phyloP scores from a whole-genome alignment of 495 filamentous ascomycete genomes.

The Talaromyces stipitatus region DNA sequence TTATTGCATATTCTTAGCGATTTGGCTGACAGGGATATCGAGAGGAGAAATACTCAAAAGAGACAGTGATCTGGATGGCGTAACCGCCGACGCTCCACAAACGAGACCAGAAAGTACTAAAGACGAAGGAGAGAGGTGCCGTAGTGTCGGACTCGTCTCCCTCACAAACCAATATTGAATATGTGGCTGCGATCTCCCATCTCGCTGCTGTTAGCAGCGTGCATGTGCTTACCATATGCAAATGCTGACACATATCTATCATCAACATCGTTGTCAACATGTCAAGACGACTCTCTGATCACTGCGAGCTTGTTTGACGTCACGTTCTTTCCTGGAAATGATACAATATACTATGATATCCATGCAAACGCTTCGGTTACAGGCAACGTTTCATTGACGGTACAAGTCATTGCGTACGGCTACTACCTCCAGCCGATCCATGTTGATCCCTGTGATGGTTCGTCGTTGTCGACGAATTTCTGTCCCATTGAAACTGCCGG shows the following conservation, averaged over 20 bases:
- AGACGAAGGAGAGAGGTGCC: not conserved
- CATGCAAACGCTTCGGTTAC: conserved; percentile 64
- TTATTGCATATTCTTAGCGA: not conserved
- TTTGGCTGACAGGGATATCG: not conserved
- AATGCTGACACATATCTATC: conserved; percentile 11
- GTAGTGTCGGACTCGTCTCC: not conserved
- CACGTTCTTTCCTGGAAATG: conserved; percentile 58
- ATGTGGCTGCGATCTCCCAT: not conserved
- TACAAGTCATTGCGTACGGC: conserved; percentile 69
- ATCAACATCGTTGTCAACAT: conserved; percentile 60
- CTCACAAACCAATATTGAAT: not conserved
- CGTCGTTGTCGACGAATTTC: conserved; percentile 5
- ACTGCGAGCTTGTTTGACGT: conserved; percentile 65
- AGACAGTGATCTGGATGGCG: not conserved
- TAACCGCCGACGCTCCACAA: not conserved
- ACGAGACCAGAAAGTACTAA: not conserved
- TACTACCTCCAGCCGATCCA: conserved; percentile 50
- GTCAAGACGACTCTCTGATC: conserved; percentile 58
- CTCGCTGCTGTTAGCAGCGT: conserved; percentile 1
- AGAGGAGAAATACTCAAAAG: not conserved
- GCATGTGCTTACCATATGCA: not conserved
- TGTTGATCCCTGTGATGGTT: conserved; percentile 60
- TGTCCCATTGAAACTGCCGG: conserved; percentile 8
- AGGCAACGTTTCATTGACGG: conserved; percentile 63
- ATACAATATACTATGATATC: conserved; percentile 57